Percentiles rank a stretch among this genome's conserved stretches.
phyloP scores from a whole-genome alignment of 441 rosid genomes.

The Corymbia calophylla region DNA sequence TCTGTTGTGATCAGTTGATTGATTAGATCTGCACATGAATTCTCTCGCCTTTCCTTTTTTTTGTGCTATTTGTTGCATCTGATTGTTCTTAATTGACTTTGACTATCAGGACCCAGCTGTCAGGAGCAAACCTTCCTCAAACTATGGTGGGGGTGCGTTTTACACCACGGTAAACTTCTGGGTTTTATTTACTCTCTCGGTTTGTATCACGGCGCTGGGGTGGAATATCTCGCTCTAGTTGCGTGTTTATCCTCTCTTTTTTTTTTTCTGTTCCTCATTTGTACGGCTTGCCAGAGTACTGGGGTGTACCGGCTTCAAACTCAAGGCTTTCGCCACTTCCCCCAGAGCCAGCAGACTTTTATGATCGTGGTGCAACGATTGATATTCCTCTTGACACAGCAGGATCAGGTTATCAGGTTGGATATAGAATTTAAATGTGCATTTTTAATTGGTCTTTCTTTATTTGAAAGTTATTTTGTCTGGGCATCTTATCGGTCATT shows the following conservation, averaged over 20 bases:
- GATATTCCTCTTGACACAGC: conserved; percentile 79
- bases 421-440: conserved; percentile 5
- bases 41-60: neutral
- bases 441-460: neutral
- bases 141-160: conserved; percentile 43
- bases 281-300: conserved; percentile 26
- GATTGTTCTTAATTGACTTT: neutral
- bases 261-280: neutral
- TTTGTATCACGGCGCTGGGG: neutral
- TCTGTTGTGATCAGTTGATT: neutral
- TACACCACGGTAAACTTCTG: conserved; percentile 31
- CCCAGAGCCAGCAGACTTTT: conserved; percentile 80
- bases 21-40: neutral
- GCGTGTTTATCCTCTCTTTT: neutral
- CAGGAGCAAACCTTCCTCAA: conserved; percentile 37
- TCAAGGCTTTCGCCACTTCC: conserved; percentile 84
- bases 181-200: neutral
- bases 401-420: conserved; percentile 27
- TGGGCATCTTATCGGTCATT: conserved; percentile 7
- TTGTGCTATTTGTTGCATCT: neutral
- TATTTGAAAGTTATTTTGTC: neutral
- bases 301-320: conserved; percentile 51
- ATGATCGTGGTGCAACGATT: conserved; percentile 55
- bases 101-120: conserved; percentile 43
- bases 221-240: neutral